phyloP scores from a whole-genome alignment of 495 filamentous ascomycete species.

The Penicillium silybi region DNA sequence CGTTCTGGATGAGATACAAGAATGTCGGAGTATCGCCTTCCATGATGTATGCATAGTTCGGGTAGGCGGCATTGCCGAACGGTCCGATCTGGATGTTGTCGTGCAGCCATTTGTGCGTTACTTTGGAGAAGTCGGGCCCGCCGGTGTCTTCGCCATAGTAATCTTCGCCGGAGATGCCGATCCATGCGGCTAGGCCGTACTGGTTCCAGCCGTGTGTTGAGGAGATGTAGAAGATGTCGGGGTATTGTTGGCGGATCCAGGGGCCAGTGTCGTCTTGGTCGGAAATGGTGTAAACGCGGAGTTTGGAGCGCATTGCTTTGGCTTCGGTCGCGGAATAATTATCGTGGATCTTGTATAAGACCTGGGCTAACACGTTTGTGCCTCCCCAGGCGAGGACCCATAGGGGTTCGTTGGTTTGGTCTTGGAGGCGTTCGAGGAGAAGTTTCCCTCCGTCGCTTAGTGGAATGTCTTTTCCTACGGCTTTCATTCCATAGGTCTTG shows the following conservation, averaged over 20 bases:
- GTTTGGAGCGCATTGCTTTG: conserved; percentile 26
- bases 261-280: conserved; percentile 48
- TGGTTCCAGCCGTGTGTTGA: conserved; percentile 46
- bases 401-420: conserved; percentile 26
- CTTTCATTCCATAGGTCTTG: conserved; percentile 32
- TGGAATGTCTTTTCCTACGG: conserved; percentile 23
- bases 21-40: conserved; percentile 49
- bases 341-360: conserved; percentile 30
- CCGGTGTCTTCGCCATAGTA: conserved; percentile 43
- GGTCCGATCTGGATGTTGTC: conserved; percentile 45
- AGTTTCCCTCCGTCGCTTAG: conserved; percentile 38
- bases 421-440: conserved; percentile 31
- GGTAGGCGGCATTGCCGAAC: conserved; percentile 34
- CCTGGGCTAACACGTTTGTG: conserved; percentile 44
- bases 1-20: conserved; percentile 46
- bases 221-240: conserved; percentile 44
- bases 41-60: conserved; percentile 37
- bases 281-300: conserved; percentile 46
- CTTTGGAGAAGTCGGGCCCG: conserved; percentile 37
- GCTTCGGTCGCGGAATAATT: conserved; percentile 25
- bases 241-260: conserved; percentile 45
- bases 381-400: conserved; percentile 49
- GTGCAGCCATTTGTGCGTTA: conserved; percentile 42
- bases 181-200: conserved; percentile 47
- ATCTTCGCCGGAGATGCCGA: conserved; percentile 42